phyloP scores from a whole-genome alignment of 1,139 yeast species.

The Waltiozyma sp. region DNA sequence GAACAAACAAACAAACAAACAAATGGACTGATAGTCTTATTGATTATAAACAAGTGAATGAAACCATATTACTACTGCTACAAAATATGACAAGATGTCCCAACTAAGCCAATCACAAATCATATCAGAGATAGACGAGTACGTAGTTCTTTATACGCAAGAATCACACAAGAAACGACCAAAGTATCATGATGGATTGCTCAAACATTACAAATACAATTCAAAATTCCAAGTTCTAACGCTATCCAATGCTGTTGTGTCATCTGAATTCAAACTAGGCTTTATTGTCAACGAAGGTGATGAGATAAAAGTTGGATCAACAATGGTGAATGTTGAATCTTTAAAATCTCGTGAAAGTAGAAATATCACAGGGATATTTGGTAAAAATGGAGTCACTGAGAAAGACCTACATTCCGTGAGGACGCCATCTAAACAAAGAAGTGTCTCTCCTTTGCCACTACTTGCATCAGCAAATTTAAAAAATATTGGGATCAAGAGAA shows the following conservation, averaged over 20 bases:
- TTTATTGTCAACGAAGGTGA: constrained; percentile 8
- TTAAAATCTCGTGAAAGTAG: constrained; percentile 6
- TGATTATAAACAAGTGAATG: no score
- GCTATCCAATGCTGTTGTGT: neutral
- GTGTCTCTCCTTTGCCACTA: neutral
- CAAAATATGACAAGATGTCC: constrained; percentile 9
- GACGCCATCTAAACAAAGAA: neutral
- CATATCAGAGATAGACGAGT: constrained; percentile 29
- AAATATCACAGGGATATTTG: constrained; percentile 10
- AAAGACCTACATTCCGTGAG: neutral
- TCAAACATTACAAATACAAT: neutral
- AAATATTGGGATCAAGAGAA: neutral
- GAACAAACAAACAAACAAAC: no score
- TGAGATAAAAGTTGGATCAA: constrained; percentile 15
- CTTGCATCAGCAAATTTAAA: neutral
- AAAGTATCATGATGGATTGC: constrained; percentile 34
- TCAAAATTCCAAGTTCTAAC: neutral
- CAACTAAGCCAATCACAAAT: constrained; percentile 7
- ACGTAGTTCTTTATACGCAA: constrained; percentile 31
- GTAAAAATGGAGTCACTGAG: neutral
- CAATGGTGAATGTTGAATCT: constrained; percentile 14
- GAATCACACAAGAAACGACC: constrained; percentile 40
- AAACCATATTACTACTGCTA: no score
- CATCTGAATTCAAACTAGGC: constrained; percentile 22
- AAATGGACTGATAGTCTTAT: no score